Base-by-base conservation (phyloP, 176 grass and related monocot genomes). In the Chrysopogon serrulatus region DNA sequence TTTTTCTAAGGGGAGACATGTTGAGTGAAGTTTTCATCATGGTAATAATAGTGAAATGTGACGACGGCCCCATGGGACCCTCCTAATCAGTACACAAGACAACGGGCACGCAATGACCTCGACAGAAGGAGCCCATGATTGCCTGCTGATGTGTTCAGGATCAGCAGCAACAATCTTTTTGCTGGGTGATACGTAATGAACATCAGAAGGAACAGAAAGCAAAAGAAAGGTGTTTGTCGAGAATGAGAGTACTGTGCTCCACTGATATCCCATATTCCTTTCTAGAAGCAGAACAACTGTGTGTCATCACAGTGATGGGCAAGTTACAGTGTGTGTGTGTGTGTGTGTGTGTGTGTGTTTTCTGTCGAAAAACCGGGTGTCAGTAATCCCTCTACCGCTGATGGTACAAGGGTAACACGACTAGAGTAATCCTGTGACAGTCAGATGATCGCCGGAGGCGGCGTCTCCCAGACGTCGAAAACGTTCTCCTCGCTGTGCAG, bases 401-500 rank as follows among this genome's bases (percentile, higher is more conserved):
- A 44, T 53, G 34, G 11, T 53, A 24, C 18, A 23, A 0, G 4
- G 18, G 5, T n/a, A 23, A 56, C 33, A 32, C 35, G 5, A 41
- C 3, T 24, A 23, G 5, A 23, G 5, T 7, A 70, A 74, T 74
- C 48, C n/a, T 73, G 43, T 36, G 27, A 32, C 53, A 11, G 17
- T 86, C 73, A 95, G 79, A 97, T 93, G 78, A 97, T 86, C 28
- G 91, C 73, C 68, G 77, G 73, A 27, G 96, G 93, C 53, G 89
- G 87, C 17, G 93, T 87, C 65, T 96, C 93, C 96, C 96, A 98
- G 13, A 98, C 85, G 40, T 98, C 96, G 67, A 98, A 88, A 19
- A 94, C 93, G 9, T 98, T 90, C 87, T 94, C 89, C 64, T 98
- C 93, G 71, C 86, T 90, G 71, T 92, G 89, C 64, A 95, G 82